Evolutionary conservation across 805 yeast species (phyloP).

Genomic region (Spathaspora sp.): DNA sequence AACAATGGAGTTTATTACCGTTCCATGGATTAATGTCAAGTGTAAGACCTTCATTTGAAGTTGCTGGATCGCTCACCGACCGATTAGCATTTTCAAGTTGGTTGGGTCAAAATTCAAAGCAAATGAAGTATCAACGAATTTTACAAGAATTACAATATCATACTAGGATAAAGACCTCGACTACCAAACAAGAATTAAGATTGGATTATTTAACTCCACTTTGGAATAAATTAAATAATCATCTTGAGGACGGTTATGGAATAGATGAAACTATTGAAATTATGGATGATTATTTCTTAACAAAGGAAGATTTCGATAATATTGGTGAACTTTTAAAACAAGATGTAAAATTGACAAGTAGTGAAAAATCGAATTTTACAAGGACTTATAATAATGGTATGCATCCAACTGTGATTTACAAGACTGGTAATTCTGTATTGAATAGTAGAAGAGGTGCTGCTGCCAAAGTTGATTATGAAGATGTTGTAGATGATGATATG

Average conservation of each 20-base stretch:
- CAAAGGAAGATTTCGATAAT: constrained; percentile 90
- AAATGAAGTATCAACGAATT: constrained; percentile 70
- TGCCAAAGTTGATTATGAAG: constrained; percentile 63
- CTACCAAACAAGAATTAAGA: constrained; percentile 72
- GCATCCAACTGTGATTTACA: constrained; percentile 85
- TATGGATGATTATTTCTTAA: constrained; percentile 82
- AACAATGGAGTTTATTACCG: constrained; percentile 92
- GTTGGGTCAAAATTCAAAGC: constrained; percentile 88
- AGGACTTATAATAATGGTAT: constrained; percentile 68
- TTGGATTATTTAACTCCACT: constrained; percentile 71
- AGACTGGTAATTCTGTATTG: constrained; percentile 59
- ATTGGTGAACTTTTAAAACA: constrained; percentile 84
- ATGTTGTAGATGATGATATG: constrained; percentile 62
- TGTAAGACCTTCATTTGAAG: constrained; percentile 70
- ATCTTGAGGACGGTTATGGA: constrained; percentile 58
- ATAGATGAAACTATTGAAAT: constrained; percentile 60
- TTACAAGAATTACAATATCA: constrained; percentile 89
- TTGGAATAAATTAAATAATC: constrained; percentile 52
- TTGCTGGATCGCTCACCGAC: constrained; percentile 67
- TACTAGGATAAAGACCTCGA: constrained; percentile 73
- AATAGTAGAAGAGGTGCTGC: constrained; percentile 17
- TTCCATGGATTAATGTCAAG: constrained; percentile 85
- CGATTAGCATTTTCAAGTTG: constrained; percentile 78
- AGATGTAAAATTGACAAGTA: constrained; percentile 43
- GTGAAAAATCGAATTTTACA: constrained; percentile 83